phyloP scores from a whole-genome alignment of 129 eudicot species.

The Arctium minus region DNA sequence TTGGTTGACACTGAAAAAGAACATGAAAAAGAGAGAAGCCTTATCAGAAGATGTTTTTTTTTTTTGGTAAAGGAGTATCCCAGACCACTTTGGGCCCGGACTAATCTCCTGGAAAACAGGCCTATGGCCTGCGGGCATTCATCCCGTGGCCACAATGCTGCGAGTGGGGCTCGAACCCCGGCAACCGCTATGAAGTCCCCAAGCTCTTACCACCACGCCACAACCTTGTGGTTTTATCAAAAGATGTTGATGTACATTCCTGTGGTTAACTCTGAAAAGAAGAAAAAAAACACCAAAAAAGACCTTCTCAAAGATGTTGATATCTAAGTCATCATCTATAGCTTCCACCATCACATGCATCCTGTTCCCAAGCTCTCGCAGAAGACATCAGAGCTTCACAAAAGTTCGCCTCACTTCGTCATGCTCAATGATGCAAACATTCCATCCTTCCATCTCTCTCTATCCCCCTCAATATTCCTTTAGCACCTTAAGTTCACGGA shows the following conservation, averaged over 20 bases:
- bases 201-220: too few species aligned
- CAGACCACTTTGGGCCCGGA: too few species aligned
- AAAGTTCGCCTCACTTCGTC: not conserved
- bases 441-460: not conserved
- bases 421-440: not conserved
- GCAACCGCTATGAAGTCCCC: too few species aligned
- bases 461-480: not conserved
- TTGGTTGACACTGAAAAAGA: not conserved
- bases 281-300: not conserved
- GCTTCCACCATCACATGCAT: not conserved
- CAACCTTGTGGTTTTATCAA: not conserved
- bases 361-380: not conserved
- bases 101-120: too few species aligned
- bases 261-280: not conserved
- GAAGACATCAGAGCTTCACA: not conserved
- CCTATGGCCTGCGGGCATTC: too few species aligned
- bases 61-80: too few species aligned
- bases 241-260: not conserved
- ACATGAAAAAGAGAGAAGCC: not conserved
- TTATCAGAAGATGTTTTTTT: not conserved
- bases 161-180: too few species aligned
- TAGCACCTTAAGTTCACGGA: not conserved
- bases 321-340: not conserved
- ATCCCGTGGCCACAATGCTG: too few species aligned
- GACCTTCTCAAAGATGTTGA: not conserved